Conservation (phyloP, 2,329 filamentous ascomycete genomes). For the Camillea tinctor region DNA sequence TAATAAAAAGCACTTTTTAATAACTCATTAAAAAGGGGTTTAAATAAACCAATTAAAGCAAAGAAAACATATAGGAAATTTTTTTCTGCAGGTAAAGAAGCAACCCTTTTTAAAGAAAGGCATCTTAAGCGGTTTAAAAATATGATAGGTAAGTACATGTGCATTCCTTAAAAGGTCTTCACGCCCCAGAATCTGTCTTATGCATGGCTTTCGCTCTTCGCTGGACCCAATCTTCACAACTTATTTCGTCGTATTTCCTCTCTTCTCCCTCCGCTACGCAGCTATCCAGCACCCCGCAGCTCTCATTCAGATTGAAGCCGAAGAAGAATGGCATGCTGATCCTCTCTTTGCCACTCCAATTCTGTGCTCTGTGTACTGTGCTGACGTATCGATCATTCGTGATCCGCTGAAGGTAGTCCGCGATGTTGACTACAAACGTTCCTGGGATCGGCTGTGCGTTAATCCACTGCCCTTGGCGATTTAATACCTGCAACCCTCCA, state of each 20-base stretch:
- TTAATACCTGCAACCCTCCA: slow-evolving; percentile 46
- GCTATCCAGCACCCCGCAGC: slow-evolving; percentile 38
- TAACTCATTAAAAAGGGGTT: too few species aligned
- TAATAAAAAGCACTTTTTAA: too few species aligned
- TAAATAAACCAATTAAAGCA: too few species aligned
- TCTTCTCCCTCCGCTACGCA: slow-evolving; percentile 35
- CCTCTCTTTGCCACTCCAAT: slow-evolving; percentile 35
- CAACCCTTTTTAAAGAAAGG: too few species aligned
- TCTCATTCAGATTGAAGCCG: slow-evolving; percentile 38
- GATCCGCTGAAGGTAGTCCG: slow-evolving; percentile 41
- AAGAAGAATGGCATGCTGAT: slow-evolving; percentile 43
- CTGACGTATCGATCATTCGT: slow-evolving; percentile 44
- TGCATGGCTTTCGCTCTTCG: slow-evolving; percentile 37
- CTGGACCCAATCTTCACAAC: slow-evolving; percentile 40
- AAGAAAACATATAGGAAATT: too few species aligned
- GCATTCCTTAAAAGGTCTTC: background rate
- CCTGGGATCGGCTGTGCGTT: slow-evolving; percentile 41
- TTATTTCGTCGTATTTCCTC: slow-evolving; percentile 39
- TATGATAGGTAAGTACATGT: too few species aligned
- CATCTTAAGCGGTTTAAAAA: too few species aligned
- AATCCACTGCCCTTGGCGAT: slow-evolving; percentile 44
- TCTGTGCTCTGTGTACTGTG: slow-evolving; percentile 41
- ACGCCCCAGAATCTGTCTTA: slow-evolving; percentile 2
- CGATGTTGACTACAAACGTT: slow-evolving; percentile 47
- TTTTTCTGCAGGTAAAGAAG: too few species aligned